These are phyloP conservation scores for Epicoccum nigrum DNA, from an alignment of 2,329 filamentous ascomycete species.

Conservation along the genomic window DNA sequence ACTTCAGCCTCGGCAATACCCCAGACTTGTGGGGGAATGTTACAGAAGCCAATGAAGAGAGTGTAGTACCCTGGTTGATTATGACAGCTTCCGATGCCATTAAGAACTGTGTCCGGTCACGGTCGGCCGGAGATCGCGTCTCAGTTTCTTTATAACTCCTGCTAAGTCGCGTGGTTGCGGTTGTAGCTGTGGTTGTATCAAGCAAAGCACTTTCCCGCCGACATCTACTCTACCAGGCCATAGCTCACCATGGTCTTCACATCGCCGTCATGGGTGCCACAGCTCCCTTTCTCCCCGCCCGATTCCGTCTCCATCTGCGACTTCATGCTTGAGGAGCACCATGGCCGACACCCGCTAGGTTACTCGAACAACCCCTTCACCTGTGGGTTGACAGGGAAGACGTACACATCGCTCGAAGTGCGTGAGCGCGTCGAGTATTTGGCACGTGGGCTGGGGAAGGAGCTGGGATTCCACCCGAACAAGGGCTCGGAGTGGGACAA, in stretches of 20 bases:
- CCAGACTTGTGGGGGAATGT: slow-evolving; percentile 13
- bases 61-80: background rate
- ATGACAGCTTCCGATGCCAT: slow-evolving; percentile 2
- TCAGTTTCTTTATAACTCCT: background rate
- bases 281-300: slow-evolving; percentile 68
- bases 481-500: slow-evolving; percentile 81
- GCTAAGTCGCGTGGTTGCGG: background rate
- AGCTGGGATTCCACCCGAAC: slow-evolving; percentile 73
- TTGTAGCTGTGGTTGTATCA: too few species aligned
- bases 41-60: background rate
- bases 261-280: slow-evolving; percentile 66
- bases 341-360: slow-evolving; percentile 69
- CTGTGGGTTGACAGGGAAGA: slow-evolving; percentile 74
- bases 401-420: slow-evolving; percentile 68
- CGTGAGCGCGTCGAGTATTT: slow-evolving; percentile 70
- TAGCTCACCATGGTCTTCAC: slow-evolving; percentile 57
- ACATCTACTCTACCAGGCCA: background rate
- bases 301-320: slow-evolving; percentile 76
- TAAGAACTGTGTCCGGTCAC: slow-evolving; percentile 1
- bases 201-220: background rate
- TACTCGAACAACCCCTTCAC: slow-evolving; percentile 74
- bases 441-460: slow-evolving; percentile 70
- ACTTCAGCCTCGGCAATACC: slow-evolving; percentile 3
- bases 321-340: slow-evolving; percentile 75
- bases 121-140: slow-evolving; percentile 8